Conservation (phyloP, 208 protist genomes). For the Leishmania arabica region DNA sequence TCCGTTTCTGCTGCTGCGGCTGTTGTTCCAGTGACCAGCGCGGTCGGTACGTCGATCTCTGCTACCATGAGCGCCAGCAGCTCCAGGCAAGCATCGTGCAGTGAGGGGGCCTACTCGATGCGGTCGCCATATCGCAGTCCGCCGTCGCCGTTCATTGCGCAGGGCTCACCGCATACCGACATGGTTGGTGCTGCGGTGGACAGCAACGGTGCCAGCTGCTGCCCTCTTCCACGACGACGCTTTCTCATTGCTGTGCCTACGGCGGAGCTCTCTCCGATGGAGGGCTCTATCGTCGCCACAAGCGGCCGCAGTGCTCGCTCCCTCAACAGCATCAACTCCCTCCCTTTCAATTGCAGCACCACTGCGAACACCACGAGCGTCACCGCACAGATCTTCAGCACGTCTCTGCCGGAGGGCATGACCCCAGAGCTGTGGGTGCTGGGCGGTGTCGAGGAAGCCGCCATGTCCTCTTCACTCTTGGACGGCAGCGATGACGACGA, state of each 20-base stretch:
- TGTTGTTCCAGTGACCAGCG: neutral
- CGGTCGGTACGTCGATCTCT: neutral
- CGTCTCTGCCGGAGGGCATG: constrained; percentile 4
- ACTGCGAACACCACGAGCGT: constrained; percentile 25
- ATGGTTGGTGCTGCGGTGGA: neutral
- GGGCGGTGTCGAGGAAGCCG: constrained; percentile 22
- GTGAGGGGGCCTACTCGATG: neutral
- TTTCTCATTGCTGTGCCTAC: constrained; percentile 27
- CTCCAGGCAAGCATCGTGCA: neutral
- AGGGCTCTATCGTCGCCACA: constrained; percentile 32
- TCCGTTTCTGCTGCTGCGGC: neutral
- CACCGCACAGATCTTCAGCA: constrained; percentile 29
- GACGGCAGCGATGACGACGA: constrained; percentile 14
- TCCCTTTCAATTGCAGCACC: constrained; percentile 45
- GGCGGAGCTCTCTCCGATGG: constrained; percentile 28
- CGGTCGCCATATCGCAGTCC: constrained; percentile 2
- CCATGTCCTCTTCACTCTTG: neutral
- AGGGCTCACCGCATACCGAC: neutral
- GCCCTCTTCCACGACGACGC: neutral
- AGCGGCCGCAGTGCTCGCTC: constrained; percentile 33
- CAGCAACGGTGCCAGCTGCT: neutral
- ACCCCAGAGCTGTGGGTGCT: constrained; percentile 23
- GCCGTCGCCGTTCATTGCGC: neutral
- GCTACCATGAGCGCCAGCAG: neutral
- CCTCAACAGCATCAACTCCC: constrained; percentile 26